Percentiles rank a stretch among this genome's conserved stretches.
Conservation (phyloP, 176 grass and related monocot species). For the Cenchrus fungigraminus region DNA sequence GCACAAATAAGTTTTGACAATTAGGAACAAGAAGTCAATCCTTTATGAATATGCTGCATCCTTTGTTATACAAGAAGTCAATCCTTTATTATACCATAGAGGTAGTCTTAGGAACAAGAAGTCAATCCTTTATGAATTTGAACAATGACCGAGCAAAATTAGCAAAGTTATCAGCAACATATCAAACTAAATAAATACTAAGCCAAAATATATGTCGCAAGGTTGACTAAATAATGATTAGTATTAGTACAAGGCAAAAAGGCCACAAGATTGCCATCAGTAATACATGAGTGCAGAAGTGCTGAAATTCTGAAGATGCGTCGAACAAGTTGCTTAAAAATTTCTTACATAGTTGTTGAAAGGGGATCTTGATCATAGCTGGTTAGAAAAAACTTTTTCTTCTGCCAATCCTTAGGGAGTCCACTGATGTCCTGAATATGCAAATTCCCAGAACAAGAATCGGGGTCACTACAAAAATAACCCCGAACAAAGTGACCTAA, state of each 20-base stretch:
- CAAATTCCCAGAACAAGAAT: too few relatives aligned
- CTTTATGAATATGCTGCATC: not conserved
- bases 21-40: not conserved
- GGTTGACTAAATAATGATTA: not conserved
- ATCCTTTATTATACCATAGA: not conserved
- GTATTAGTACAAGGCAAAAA: not conserved
- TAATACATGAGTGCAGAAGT: not conserved
- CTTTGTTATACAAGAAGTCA: too few relatives aligned
- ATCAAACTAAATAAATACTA: not conserved
- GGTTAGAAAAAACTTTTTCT: too few relatives aligned
- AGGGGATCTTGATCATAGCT: too few relatives aligned
- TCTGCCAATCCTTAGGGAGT: too few relatives aligned
- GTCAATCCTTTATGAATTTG: not conserved
- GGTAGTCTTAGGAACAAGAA: not conserved
- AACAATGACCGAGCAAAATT: not conserved
- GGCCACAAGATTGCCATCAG: not conserved
- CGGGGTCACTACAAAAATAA: too few relatives aligned
- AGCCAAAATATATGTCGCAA: not conserved
- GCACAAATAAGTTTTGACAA: not conserved
- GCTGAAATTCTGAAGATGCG: not conserved
- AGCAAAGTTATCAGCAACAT: not conserved
- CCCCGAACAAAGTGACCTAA: too few relatives aligned
- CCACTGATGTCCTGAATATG: too few relatives aligned
- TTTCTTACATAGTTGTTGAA: too few relatives aligned
- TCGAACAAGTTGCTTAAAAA: too few relatives aligned